A percentile compares a stretch with the other conserved stretches of the same genome.
phyloP scores from a whole-genome alignment of 2,329 filamentous ascomycete genomes.

The Alternaria burnsii region DNA sequence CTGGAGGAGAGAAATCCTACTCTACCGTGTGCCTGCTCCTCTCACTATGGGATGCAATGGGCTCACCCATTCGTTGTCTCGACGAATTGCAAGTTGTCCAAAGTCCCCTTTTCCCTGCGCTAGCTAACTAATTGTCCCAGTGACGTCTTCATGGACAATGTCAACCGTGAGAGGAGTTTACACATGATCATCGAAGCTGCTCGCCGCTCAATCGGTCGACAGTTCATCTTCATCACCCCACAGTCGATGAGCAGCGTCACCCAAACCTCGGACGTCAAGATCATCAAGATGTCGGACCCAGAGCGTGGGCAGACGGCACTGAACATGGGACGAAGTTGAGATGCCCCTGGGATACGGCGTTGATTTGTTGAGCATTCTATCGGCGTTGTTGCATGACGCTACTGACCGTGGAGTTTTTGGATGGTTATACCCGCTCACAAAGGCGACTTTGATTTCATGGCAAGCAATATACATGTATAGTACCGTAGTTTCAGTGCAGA shows the following conservation, averaged over 20 bases:
- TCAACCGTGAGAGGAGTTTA: constrained; percentile 92
- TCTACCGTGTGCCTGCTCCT: constrained; percentile 94
- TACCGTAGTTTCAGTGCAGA: not conserved
- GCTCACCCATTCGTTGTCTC: constrained; percentile 89
- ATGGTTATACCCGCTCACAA: constrained; percentile 30
- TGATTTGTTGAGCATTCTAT: not conserved
- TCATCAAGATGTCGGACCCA: constrained; percentile 72
- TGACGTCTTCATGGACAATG: constrained; percentile 98
- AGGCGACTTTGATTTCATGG: constrained; percentile 14
- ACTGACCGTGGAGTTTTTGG: constrained; percentile 10
- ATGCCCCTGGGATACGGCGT: not conserved
- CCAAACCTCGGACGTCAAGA: constrained; percentile 72
- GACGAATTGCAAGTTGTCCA: constrained; percentile 79
- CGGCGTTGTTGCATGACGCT: constrained; percentile 2
- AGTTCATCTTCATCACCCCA: constrained; percentile 96
- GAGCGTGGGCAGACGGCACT: constrained; percentile 60
- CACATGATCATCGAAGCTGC: constrained; percentile 92
- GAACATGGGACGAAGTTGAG: constrained; percentile 33
- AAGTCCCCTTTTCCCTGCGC: not conserved
- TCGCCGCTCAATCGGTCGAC: constrained; percentile 83
- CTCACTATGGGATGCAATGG: constrained; percentile 97
- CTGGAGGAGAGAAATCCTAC: constrained; percentile 97
- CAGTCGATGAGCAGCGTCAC: constrained; percentile 71
- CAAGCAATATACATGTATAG: not conserved
- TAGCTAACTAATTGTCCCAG: constrained; percentile 46